Evolutionary conservation across 257 asterid species (phyloP).

Genomic region (Craterostigma plantagineum): DNA sequence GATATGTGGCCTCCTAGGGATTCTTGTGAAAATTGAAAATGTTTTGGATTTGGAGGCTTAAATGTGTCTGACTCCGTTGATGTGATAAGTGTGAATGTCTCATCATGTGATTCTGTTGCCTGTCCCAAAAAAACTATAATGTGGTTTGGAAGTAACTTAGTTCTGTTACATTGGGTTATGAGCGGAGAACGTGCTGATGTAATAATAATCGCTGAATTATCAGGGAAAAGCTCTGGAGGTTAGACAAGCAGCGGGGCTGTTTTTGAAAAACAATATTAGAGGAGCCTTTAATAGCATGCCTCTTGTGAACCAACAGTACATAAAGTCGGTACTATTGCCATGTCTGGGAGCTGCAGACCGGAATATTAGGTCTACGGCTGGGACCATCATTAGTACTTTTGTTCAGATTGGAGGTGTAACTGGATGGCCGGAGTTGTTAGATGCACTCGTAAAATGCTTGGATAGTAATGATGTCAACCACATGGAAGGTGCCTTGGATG

Average conservation of each 20-base stretch:
- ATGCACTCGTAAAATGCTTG: slow-evolving; percentile 67
- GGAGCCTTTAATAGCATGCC: slow-evolving; percentile 45
- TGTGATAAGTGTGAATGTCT: too few species aligned
- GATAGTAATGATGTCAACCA: slow-evolving; percentile 82
- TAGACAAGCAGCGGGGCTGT: slow-evolving; percentile 96
- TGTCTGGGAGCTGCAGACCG: slow-evolving; percentile 78
- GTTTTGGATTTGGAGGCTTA: too few species aligned
- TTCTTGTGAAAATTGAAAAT: too few species aligned
- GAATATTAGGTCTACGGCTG: slow-evolving; percentile 85
- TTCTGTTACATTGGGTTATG: too few species aligned
- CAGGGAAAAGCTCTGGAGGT: slow-evolving; percentile 85
- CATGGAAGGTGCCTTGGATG: slow-evolving; percentile 99
- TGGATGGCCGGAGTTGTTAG: slow-evolving; percentile 89
- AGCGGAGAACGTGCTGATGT: too few species aligned
- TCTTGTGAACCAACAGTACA: slow-evolving; percentile 46
- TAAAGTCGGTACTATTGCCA: slow-evolving; percentile 71
- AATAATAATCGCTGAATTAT: slow-evolving; percentile 3
- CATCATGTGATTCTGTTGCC: too few species aligned
- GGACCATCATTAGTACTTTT: slow-evolving; percentile 75
- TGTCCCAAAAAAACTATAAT: too few species aligned
- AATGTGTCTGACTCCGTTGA: too few species aligned
- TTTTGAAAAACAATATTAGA: slow-evolving; percentile 74
- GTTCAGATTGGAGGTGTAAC: slow-evolving; percentile 77
- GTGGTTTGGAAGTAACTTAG: too few species aligned
- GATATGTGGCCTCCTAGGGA: too few species aligned